Percentiles rank a stretch among this genome's conserved stretches.
These are phyloP conservation scores for Hymenoscyphus linearis DNA, from an alignment of 2,329 filamentous ascomycete genomes.

Conservation along the genomic window DNA sequence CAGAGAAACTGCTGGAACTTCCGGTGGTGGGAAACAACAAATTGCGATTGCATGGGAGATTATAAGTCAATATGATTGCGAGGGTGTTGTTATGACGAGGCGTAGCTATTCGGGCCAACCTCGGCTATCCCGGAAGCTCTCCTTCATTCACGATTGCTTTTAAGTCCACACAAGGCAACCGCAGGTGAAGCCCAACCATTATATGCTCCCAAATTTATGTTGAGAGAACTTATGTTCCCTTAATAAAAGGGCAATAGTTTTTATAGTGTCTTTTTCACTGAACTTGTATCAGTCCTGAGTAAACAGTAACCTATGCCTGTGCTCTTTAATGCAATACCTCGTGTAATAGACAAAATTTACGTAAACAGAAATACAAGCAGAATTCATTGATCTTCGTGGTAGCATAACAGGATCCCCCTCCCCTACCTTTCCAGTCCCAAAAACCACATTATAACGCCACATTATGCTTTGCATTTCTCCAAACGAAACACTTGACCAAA, in stretches of 20 bases:
- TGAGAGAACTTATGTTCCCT: too few species aligned
- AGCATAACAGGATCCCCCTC: neutral
- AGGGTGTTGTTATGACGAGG: neutral
- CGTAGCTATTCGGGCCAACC: neutral
- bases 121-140: neutral
- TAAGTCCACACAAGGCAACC: too few species aligned
- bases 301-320: too few species aligned
- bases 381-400: slow-evolving; percentile 2
- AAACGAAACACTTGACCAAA: neutral
- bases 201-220: too few species aligned
- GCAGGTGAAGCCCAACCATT: too few species aligned
- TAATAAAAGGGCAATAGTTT: too few species aligned
- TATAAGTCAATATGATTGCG: neutral
- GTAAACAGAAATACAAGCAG: neutral
- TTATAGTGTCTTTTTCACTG: too few species aligned
- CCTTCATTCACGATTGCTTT: too few species aligned
- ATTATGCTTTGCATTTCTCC: neutral
- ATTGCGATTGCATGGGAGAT: neutral
- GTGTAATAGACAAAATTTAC: neutral
- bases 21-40: neutral
- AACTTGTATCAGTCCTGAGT: too few species aligned
- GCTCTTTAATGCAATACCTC: too few species aligned
- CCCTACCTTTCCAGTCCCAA: neutral
- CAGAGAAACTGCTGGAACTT: neutral
- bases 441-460: neutral